Evolutionary conservation across 495 filamentous ascomycete species (phyloP), one percentile per base, ranked within the genome.

Genomic region (Tuber calosporum): DNA sequence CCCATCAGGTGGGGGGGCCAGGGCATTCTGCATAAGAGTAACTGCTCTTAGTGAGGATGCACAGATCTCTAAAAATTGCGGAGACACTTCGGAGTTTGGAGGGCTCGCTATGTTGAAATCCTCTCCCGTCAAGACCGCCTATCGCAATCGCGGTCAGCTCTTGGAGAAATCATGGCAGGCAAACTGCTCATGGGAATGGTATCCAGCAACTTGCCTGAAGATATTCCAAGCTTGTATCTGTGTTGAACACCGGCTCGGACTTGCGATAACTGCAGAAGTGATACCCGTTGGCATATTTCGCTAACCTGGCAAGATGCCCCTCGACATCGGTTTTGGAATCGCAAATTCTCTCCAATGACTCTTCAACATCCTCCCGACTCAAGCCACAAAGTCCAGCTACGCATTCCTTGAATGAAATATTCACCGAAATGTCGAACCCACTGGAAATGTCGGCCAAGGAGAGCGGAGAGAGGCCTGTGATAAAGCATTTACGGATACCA

Each of bases 171-270:
- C 2, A 6, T 38, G 2, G 38, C 38, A 38, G 38, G 2, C 38
- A 38, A 38, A 38, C 38, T 2, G 6, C 38, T 38, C 38, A 38
- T 38, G 6, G 2, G 38, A 38, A 38, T 6, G 38, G 38, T 38
- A 38, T 38, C 38, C 6, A 38, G 17, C 40, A 19, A 58, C 69
- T 62, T 19, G 58, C 69, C 4, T 62, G 69, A 38, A 71, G 69
- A 38, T 71, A 71, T 39, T 71, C 45, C 36, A 71, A 38, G 26
- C 34, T 20, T 22, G 69, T 71, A 37, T 6, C 45, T 13, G 69
- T 53, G 20, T 66, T 71, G 30, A 39, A 71, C 30, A 53, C 36
- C 26, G 17, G 19, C 34, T 22, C 1, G 26, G n/a, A 36, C 19
- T 26, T 62, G 9, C 1, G 4, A 13, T 53, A 30, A 5, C 30